Base-by-base conservation (phyloP, 164 flowering plant species). In the Stephania cephalantha region DNA sequence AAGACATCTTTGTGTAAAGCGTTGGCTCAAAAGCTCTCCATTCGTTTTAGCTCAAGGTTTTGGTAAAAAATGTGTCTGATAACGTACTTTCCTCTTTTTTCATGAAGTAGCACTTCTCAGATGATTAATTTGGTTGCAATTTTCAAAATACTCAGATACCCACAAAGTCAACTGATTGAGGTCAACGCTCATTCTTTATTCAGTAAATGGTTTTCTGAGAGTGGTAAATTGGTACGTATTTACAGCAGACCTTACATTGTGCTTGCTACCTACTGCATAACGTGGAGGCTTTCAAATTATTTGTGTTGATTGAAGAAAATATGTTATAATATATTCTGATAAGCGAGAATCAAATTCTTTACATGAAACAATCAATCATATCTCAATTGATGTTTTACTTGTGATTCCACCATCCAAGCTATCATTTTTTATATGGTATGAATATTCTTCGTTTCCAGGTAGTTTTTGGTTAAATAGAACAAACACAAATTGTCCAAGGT, bases 151-250 rank as follows among this genome's bases (percentile, higher is more conserved):
- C 25, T 76, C 88, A 96, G 99, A 85, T 96, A 89, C 75, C 87
- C 99, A 48, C 99, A 91, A 72, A 84, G 89, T 84, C 98, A 94
- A 77, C 76, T 96, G 85, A 82, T 96, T 75, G 99, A 96, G 85
- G 95, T 96, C 68, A 96, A 94, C 87, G 99, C 99, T 71, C 99
- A 96, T 87, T 96, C 99, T 71, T 85, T 96, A 78, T 94, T 94
- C 83, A 96, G 99, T 78, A 96, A 96, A 91, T 96, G 99, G 99
- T 94, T 96, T 85, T 96, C 99, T 31, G 99, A 96, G 84, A 96
- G 99, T 82, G 99, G 99, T 70, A 96, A 96, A 85, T 73, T 94
- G 97, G 99, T 94, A 86, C 4, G 95, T 79, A 64, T 3, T 64
- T 66, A 15, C 71, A 35, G 25, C 30, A 30, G 45, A 13, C 61